Evolutionary conservation across 1,284 basidiomycete species (phyloP).

Genomic region (Volvariella surrecta): DNA sequence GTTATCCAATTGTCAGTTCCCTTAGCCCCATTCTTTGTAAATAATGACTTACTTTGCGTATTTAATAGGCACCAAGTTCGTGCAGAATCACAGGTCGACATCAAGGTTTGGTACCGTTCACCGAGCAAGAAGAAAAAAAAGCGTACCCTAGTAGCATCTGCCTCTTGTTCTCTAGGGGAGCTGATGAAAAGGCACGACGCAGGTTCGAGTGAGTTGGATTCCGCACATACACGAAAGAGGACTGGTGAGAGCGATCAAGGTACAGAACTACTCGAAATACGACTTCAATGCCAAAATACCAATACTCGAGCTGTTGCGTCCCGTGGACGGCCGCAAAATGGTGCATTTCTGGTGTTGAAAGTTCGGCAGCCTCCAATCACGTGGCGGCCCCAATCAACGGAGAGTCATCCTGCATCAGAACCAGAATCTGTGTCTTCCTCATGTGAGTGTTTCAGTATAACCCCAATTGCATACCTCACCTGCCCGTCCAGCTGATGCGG

Average conservation of each 20-base stretch:
- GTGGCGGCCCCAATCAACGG: neutral
- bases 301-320: slow-evolving; percentile 16
- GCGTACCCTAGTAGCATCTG: slow-evolving; percentile 41
- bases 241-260: neutral
- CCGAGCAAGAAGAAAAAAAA: slow-evolving; percentile 54
- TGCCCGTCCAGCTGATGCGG: too few species aligned
- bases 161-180: slow-evolving; percentile 40
- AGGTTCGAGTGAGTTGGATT: slow-evolving; percentile 29
- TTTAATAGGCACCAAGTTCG: slow-evolving; percentile 30
- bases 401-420: neutral
- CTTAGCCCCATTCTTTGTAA: neutral
- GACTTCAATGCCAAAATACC: slow-evolving; percentile 25
- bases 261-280: slow-evolving; percentile 29
- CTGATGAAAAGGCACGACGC: slow-evolving; percentile 37
- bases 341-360: slow-evolving; percentile 21
- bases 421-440: neutral
- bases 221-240: neutral
- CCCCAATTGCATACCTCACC: neutral
- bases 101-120: slow-evolving; percentile 46
- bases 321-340: slow-evolving; percentile 26
- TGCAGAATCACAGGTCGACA: slow-evolving; percentile 32
- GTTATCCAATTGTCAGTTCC: slow-evolving; percentile 40
- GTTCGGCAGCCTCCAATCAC: slow-evolving; percentile 14
- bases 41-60: neutral
- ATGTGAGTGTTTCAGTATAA: neutral